Base-by-base conservation (phyloP, 345 rosid genomes). In the Cardamine chenopodiifolia region DNA sequence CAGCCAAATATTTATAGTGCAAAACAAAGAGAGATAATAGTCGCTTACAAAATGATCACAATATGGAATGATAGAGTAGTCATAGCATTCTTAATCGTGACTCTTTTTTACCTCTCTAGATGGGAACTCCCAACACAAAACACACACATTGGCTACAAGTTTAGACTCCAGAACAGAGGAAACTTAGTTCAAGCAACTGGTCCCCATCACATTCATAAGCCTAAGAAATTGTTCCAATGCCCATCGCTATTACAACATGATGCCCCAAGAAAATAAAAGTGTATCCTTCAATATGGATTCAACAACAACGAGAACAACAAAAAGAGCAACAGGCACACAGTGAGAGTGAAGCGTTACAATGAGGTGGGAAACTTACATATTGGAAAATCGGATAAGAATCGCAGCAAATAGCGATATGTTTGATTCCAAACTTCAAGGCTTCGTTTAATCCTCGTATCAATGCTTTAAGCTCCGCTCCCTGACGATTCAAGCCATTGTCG, bases 381-480 rank as follows among this genome's bases (percentile, higher is more conserved):
- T 77, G 80, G 29, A 70, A 77, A 64, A 70, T 37, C 2, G 67
- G 72, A 37, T 1, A 77, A 18, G 19, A 35, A 40, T 70, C 80
- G 55, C 67, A 70, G 25, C 7, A 47, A 3, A 77, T 10, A 14
- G 7, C 28, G 15, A 77, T 49, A 34, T 20, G 71, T 11, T 77
- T 70, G 25, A 77, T 48, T 22, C 76, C 80, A 19, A 77, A 8
- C 52, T 45, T 71, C 54, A 42, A 44, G 6, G 73, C 72, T 58
- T 65, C 42, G 48, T 32, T 60, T 7, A 78, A 22, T 2, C 77
- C 81, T 20, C 14, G 47, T 5, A 50, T 66, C 73, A 78, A 58
- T 9, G 81, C 81, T 69, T 47, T 66, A 31, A 72, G 26, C 63
- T 72, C 81, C 7, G 76, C 80, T 56, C 53, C 76, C 4, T 70